Base-by-base conservation (phyloP, 2,329 filamentous ascomycete species). In the Xylaria sp. region DNA sequence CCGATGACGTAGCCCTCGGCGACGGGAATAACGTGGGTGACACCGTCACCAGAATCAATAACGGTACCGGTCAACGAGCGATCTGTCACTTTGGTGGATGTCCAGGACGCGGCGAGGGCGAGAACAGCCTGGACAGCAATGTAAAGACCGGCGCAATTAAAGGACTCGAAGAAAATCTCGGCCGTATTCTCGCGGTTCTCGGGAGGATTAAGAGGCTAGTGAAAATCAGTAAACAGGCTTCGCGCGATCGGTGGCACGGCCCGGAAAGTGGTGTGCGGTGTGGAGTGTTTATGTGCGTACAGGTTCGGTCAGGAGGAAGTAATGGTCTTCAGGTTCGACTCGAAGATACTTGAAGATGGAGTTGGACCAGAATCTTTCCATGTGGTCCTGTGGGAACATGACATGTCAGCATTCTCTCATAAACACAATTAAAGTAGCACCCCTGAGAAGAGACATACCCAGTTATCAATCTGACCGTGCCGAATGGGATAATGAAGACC, bases 341-440 rank as follows among this genome's bases (percentile, higher is more conserved):
- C 96, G 90, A 63, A 99, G 88, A 80, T 99, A 99, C 82, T 99
- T 99, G 89, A 99, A 99, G 84, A 99, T 99, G 72, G 96, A 99
- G 85, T 98, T 98, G 75, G 97, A 98, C 96, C 96, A 99, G 85
- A 98, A 99, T 72, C 96, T 91, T 83, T 99, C 96, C 96, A 99
- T 99, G 78, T 98, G 93, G 83, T 99, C 96, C 93, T 96, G 75
- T 94, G 75, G 6, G 10, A n/a, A 52, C 7, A 63, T 8, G 28
- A 15, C 12, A 50, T 69, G 64, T 71, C 54, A 70, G 77, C 56
- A 51, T 28, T 18, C 6, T 6, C 18, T 20, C 9, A 34, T 7
- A 1, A 13, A 8, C 18, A 25, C 10, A 23, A 13, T n/a, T 12
- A 7, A 5, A 46, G 8, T 3, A 2, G 15, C 37, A 12, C 34